Base-by-base conservation (phyloP, 352 stramenopile genomes). In the Phytophthora ohioensis region DNA sequence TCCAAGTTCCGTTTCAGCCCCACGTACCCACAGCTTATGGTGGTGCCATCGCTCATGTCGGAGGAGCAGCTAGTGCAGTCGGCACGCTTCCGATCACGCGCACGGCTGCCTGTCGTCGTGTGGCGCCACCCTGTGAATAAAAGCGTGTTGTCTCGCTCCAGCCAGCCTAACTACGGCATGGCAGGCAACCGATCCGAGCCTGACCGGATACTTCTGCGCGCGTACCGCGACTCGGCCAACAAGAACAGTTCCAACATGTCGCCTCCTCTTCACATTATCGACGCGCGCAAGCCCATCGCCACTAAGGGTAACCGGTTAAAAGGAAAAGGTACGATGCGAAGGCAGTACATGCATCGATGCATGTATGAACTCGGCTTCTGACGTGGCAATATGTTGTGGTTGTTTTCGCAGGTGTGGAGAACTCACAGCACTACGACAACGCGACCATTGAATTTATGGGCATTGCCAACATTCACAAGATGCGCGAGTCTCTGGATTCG, bases 381-480 rank as follows among this genome's bases (percentile, higher is more conserved):
- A 64, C 31, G 7, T 31, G 12, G 38, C 32, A n/a, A 59, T 56
- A n/a, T 64, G 13, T 41, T 56, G 15, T 41, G 56, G 5, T 46
- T 71, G 9, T 75, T 21, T 51, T 0, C 59, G n/a, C 66, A 91
- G 94, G 97, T 52, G 97, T 98, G 41, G 97, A 99, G 74, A 98
- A 99, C 77, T 97, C 93, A 13, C 94, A 97, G 68, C 91, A 99
- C 74, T 99, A 99, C 76, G 86, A 97, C 53, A 97, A 97, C 52
- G 90, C 92, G 10, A 97, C 91, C 3, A 91, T 99, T 48, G 94
- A 98, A 58, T 99, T 99, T 79, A 97, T 98, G 87, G 97, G 97
- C 27, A 99, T 99, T 70, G 95, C 92, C 13, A 99, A 99, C 75
- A 99, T 99, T 69, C 97, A 99, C 86, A 97, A 97, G 58, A 98